Evolutionary conservation across 2,329 filamentous ascomycete genomes (phyloP).

Genomic region (Paraphoma sp.): DNA sequence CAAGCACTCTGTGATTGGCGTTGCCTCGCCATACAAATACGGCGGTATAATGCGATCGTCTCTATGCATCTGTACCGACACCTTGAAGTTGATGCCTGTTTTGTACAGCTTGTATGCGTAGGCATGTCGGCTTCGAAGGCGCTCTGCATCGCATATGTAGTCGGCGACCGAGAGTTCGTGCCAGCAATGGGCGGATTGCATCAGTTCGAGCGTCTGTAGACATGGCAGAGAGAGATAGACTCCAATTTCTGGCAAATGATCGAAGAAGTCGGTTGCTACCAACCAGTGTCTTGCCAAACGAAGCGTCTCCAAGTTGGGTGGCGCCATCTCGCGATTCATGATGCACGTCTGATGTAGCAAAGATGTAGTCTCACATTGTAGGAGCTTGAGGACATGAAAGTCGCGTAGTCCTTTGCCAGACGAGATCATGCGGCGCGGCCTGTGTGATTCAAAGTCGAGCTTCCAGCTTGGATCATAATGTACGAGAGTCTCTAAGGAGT

Average conservation of each 20-base stretch:
- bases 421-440: constrained; percentile 19
- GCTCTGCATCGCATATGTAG: constrained; percentile 33
- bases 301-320: constrained; percentile 37
- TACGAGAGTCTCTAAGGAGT: constrained; percentile 38
- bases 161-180: constrained; percentile 11
- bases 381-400: constrained; percentile 35
- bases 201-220: constrained; percentile 34
- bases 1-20: constrained; percentile 30
- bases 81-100: constrained; percentile 33
- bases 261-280: constrained; percentile 32
- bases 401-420: constrained; percentile 38
- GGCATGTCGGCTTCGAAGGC: constrained; percentile 33
- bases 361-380: constrained; percentile 39
- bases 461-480: constrained; percentile 37
- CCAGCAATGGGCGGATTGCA: constrained; percentile 26
- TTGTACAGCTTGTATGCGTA: constrained; percentile 34
- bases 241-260: constrained; percentile 31
- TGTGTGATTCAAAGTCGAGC: constrained; percentile 13
- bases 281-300: constrained; percentile 32
- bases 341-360: constrained; percentile 38
- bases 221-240: constrained; percentile 34
- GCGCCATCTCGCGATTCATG: constrained; percentile 33
- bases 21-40: constrained; percentile 37
- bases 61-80: constrained; percentile 34
- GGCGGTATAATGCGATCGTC: constrained; percentile 36